phyloP scores from a whole-genome alignment of 2,329 filamentous ascomycete species.

The Penicillium sp. region DNA sequence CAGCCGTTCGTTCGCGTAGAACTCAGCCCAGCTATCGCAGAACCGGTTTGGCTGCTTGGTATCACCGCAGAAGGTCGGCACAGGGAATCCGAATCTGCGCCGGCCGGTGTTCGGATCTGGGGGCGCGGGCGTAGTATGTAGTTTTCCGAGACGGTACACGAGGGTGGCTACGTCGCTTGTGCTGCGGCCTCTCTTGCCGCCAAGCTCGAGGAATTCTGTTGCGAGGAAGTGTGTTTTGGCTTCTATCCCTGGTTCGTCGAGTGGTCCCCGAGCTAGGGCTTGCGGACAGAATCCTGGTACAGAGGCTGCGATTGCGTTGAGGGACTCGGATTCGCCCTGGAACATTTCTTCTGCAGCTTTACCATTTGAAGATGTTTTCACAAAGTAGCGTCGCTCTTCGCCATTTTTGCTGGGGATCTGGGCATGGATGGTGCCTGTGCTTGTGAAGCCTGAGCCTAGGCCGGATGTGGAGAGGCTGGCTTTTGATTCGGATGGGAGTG shows the following conservation, averaged over 20 bases:
- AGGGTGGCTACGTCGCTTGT: slow-evolving; percentile 50
- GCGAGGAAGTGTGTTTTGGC: slow-evolving; percentile 54
- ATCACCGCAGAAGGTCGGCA: slow-evolving; percentile 80
- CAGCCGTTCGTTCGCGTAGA: slow-evolving; percentile 76
- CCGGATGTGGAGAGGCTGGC: slow-evolving; percentile 37
- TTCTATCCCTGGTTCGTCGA: slow-evolving; percentile 42
- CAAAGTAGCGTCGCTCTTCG: slow-evolving; percentile 38
- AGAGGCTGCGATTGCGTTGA: slow-evolving; percentile 72
- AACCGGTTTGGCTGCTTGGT: slow-evolving; percentile 78
- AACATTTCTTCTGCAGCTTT: slow-evolving; percentile 39
- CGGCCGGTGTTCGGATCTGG: slow-evolving; percentile 25
- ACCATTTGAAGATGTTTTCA: slow-evolving; percentile 40
- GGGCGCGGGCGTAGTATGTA: slow-evolving; percentile 75
- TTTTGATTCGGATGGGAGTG: slow-evolving; percentile 33
- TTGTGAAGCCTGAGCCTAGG: slow-evolving; percentile 46
- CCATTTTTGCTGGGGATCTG: slow-evolving; percentile 23
- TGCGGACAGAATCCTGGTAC: slow-evolving; percentile 75
- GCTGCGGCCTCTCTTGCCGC: slow-evolving; percentile 46
- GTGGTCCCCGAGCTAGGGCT: slow-evolving; percentile 68
- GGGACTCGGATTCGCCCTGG: slow-evolving; percentile 74
- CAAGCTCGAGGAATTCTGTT: slow-evolving; percentile 77
- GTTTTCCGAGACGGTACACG: slow-evolving; percentile 70
- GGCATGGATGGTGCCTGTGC: slow-evolving; percentile 42
- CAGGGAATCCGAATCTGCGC: slow-evolving; percentile 76
- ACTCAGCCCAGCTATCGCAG: slow-evolving; percentile 73